Conservation (phyloP, 768 basidiomycete genomes). For the Amanita thiersii region DNA sequence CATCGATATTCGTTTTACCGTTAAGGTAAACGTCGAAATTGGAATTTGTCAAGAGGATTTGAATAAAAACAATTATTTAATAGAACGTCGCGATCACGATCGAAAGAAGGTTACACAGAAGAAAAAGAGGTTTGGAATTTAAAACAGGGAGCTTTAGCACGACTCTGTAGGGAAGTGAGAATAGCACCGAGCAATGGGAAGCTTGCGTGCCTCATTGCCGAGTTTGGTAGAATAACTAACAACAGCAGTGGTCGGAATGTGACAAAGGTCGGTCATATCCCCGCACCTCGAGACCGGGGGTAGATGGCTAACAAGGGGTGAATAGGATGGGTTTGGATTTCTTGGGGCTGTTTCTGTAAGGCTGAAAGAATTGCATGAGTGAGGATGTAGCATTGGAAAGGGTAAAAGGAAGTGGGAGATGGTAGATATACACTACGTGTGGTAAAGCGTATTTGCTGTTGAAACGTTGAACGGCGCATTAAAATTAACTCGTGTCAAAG, state of each 20-base stretch:
- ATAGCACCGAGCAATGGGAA: constrained; percentile 42
- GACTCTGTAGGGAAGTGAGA: constrained; percentile 46
- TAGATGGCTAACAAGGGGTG: constrained; percentile 5
- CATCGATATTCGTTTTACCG: constrained; percentile 50
- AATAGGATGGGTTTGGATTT: constrained; percentile 59
- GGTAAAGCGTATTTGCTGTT: too few relatives aligned
- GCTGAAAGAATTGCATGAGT: constrained; percentile 32
- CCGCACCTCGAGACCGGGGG: background rate
- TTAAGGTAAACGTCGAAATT: constrained; percentile 32
- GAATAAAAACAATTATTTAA: constrained; percentile 11
- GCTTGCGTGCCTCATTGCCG: constrained; percentile 57
- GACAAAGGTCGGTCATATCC: constrained; percentile 43
- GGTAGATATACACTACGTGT: too few relatives aligned
- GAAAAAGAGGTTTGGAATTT: constrained; percentile 39
- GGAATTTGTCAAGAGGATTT: constrained; percentile 1
- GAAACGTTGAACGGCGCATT: too few relatives aligned
- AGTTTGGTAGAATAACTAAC: constrained; percentile 65
- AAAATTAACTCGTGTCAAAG: background rate
- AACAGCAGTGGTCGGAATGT: constrained; percentile 61
- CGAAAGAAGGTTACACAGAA: constrained; percentile 29
- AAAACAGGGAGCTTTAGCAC: constrained; percentile 53
- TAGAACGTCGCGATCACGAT: constrained; percentile 29
- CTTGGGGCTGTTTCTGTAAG: constrained; percentile 52
- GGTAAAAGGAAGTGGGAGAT: background rate
- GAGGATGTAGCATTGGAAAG: background rate